Conservation (phyloP, 352 stramenopile species). For the Phytophthora chlamydospora region DNA sequence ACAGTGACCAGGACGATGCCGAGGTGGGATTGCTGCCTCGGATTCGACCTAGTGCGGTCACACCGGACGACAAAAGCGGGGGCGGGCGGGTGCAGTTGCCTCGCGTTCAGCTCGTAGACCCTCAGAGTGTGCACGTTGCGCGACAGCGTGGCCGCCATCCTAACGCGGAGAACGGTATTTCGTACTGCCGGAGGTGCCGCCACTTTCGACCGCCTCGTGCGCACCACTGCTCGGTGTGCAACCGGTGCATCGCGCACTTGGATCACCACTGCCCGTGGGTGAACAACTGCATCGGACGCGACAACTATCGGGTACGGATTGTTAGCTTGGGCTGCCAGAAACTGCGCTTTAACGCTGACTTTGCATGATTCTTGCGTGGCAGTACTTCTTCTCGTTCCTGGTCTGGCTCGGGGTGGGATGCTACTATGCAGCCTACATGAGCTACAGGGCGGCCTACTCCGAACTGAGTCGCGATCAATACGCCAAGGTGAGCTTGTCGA, state of each 20-base stretch:
- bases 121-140: conserved; percentile 42
- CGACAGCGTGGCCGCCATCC: conserved; percentile 31
- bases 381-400: conserved; percentile 86
- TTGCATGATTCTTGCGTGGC: not conserved
- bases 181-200: conserved; percentile 62
- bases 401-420: conserved; percentile 67
- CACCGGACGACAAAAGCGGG: conserved; percentile 13
- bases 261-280: conserved; percentile 98
- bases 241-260: conserved; percentile 94
- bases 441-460: conserved; percentile 61
- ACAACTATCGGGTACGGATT: conserved; percentile 93
- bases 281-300: conserved; percentile 97
- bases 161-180: conserved; percentile 26
- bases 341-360: too few species aligned
- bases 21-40: conserved; percentile 32
- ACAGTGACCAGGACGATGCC: conserved; percentile 10
- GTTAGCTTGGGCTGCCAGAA: not conserved
- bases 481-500: conserved; percentile 46
- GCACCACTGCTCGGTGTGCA: conserved; percentile 84
- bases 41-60: conserved; percentile 30
- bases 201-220: conserved; percentile 58
- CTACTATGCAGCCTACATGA: conserved; percentile 64
- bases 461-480: conserved; percentile 60
- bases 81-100: conserved; percentile 23
- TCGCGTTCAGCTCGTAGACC: conserved; percentile 38